These are phyloP conservation scores for Barnettozyma sp. DNA, from an alignment of 805 yeast genomes.

Conservation along the genomic window DNA sequence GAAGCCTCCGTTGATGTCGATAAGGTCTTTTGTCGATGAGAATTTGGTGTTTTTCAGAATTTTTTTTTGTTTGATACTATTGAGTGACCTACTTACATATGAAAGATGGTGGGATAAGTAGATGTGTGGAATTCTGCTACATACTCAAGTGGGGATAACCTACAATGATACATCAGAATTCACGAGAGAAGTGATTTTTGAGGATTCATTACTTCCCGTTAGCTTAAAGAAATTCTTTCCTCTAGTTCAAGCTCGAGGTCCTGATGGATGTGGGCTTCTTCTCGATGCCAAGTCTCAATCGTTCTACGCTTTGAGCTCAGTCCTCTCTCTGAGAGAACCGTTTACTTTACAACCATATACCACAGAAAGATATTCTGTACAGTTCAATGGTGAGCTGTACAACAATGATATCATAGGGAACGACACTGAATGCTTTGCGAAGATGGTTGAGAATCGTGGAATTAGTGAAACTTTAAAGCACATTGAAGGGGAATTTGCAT, in stretches of 20 bases:
- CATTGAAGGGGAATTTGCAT: conserved; percentile 83
- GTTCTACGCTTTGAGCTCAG: conserved; percentile 39
- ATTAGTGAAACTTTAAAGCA: conserved; percentile 35
- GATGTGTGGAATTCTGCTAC: too few species aligned
- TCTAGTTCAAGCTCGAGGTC: conserved; percentile 46
- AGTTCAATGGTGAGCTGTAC: conserved; percentile 90
- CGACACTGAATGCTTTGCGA: conserved; percentile 48
- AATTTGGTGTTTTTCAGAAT: too few species aligned
- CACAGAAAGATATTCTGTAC: conserved; percentile 39
- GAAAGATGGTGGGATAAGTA: too few species aligned
- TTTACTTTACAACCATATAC: conserved; percentile 65
- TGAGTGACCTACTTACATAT: too few species aligned
- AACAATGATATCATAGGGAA: conserved; percentile 48
- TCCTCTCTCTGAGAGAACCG: conserved; percentile 75
- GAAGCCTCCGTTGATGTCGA: too few species aligned
- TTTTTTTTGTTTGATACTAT: too few species aligned
- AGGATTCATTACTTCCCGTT: neutral
- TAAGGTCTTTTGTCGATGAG: too few species aligned
- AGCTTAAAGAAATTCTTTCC: conserved; percentile 1
- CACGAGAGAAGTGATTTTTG: neutral
- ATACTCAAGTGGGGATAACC: too few species aligned
- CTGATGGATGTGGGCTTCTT: conserved; percentile 38
- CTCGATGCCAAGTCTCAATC: conserved; percentile 10
- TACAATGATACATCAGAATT: too few species aligned
- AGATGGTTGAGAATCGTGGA: conserved; percentile 8